Evolutionary conservation across 1,139 yeast genomes (phyloP), one percentile per base, ranked within the genome.

Genomic region (Suhomyces maxii): DNA sequence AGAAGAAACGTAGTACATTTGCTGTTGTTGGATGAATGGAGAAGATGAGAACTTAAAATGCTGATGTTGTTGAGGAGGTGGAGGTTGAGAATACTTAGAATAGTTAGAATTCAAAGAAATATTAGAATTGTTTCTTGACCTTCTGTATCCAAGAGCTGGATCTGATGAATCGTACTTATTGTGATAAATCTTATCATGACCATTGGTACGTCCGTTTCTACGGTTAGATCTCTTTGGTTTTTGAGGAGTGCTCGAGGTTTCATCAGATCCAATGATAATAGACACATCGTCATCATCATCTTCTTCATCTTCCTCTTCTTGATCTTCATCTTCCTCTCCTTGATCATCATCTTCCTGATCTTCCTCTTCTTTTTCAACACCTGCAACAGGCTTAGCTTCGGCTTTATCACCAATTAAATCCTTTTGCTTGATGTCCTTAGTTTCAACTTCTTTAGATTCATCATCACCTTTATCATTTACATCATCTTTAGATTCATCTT

Each of bases 241-340:
- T 40, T 54, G 39, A 14, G 60, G 60, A 11, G 60, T 55, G 12
- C 63, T 60, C 1, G 67, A 61, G 11, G 69, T 61, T 41, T 68
- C 72, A 41, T 71, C 76, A 4, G 76, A 64, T 28, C 70, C 73
- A 50, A 74, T 72, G 37, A 75, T 69, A 30, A 75, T 73, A 7
- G 77, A 71, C 10, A 72, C 69, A 40, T 72, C 77, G 39, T 73
- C 77, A 30, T 73, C 77, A 12, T 67, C 72, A 30, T 70, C 76
- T 8, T 63, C 71, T 7, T 64, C 71, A 3, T 63, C 66, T 2
- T 61, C 68, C 2, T 57, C 69, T 1, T 59, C 68, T 10, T 60
- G 65, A 2, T 59, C 64, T 7, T 54, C 63, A 6, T 54, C 60
- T 10, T 48, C 58, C 6, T 47, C 57, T 26, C 45, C 55, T 14